Base-by-base conservation (phyloP, 2,329 filamentous ascomycete genomes). In the Fusarium paranaense region DNA sequence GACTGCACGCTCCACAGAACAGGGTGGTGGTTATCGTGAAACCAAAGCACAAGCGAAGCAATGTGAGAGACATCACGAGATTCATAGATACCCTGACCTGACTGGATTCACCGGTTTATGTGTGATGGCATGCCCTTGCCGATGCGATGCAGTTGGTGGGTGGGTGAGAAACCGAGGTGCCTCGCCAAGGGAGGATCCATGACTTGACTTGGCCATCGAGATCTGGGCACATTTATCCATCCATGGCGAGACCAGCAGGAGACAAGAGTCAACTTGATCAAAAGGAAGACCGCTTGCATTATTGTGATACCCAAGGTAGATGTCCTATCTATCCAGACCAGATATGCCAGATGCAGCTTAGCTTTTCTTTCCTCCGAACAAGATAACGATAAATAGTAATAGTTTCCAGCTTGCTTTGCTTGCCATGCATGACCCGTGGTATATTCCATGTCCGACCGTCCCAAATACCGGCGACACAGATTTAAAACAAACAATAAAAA, bases 401-500 rank as follows among this genome's bases (percentile, higher is more conserved):
- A n/a, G 33, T 32, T 37, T 27, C 33, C 9, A 59, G 67, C 58
- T 58, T 58, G 40, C 20, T 22, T 45, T 30, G 54, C 50, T 54
- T 32, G 27, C 32, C 33, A 25, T 61, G 33, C 33, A 25, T 61
- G 33, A 62, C 40, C 67, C 50, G 57, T 71, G 67, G 71, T 74
- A 74, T 74, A 73, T 37, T 35, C 52, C 32, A 66, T 74, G 42
- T 47, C 47, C 62, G 32, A 61, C 63, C 47, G 33, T 61, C 63
- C 38, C 64, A 61, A 69, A 54, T 35, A 47, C 58, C 33, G 52
- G 42, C 32, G 67, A 40, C 37, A 69, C 50, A 42, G 25, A 64
- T 64, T 65, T 47, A 20, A 20, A 35, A 37, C 35, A 62, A 40
- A 35, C 14, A 61, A 13, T 3, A 47, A 38, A 38, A 54, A 16